Percentiles rank a stretch among this genome's conserved stretches.
Conservation (phyloP, 495 filamentous ascomycete species). For the Aspergillus baeticus region DNA sequence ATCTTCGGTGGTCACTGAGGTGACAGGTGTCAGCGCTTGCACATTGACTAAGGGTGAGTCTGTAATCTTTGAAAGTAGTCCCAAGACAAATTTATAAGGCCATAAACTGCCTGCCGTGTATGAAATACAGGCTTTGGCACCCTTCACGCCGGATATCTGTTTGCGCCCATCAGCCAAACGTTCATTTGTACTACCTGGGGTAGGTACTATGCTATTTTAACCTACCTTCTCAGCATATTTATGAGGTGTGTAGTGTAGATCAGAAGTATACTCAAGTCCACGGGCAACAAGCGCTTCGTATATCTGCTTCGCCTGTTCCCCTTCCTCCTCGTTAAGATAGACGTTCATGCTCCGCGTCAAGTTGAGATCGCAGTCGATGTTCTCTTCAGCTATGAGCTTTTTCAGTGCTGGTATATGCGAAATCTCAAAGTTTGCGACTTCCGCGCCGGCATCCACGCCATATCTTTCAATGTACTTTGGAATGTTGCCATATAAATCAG, state of each 20-base stretch:
- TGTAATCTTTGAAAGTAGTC: constrained; percentile 55
- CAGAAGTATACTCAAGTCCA: constrained; percentile 26
- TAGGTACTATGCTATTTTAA: background rate
- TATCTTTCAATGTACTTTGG: constrained; percentile 25
- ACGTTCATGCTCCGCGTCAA: constrained; percentile 37
- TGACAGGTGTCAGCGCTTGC: constrained; percentile 59
- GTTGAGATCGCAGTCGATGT: constrained; percentile 44
- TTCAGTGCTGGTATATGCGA: constrained; percentile 32
- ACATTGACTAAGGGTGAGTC: constrained; percentile 52
- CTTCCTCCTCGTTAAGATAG: constrained; percentile 26
- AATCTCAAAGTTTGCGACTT: constrained; percentile 32
- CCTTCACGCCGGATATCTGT: constrained; percentile 32
- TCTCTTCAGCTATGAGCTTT: constrained; percentile 28
- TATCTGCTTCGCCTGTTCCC: constrained; percentile 21
- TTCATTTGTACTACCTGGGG: background rate
- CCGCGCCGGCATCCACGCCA: constrained; percentile 28
- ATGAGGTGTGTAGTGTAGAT: constrained; percentile 26
- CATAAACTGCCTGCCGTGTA: constrained; percentile 59
- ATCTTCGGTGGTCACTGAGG: constrained; percentile 27
- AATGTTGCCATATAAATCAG: constrained; percentile 32
- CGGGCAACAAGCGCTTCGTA: constrained; percentile 26
- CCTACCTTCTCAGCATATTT: constrained; percentile 29
- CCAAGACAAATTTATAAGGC: constrained; percentile 64
- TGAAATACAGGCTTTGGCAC: constrained; percentile 33
- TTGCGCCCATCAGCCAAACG: background rate